Percentiles rank a stretch among this genome's conserved stretches.
Conservation (phyloP, 2,329 filamentous ascomycete species). For the Tolypocladium nubicola region DNA sequence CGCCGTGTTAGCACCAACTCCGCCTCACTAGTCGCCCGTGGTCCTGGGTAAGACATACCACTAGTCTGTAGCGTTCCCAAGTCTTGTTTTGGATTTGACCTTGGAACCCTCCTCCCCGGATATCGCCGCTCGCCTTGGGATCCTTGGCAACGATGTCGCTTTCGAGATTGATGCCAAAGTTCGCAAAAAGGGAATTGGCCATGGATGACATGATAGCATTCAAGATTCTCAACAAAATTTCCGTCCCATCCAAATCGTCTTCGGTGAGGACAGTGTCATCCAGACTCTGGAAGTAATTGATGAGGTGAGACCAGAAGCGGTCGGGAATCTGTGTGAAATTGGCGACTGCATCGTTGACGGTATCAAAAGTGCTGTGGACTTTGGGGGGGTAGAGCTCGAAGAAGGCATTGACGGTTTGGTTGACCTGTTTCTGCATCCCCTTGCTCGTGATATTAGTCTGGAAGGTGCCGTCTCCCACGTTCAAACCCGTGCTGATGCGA, state of each 20-base stretch:
- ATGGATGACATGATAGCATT: constrained; percentile 10
- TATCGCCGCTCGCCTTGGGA: constrained; percentile 1
- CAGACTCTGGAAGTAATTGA: constrained; percentile 3
- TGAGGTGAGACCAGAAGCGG: constrained; percentile 14
- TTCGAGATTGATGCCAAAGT: constrained; percentile 19
- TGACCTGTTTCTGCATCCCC: constrained; percentile 7
- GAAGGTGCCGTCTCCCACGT: too few species aligned
- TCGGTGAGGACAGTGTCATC: constrained; percentile 2
- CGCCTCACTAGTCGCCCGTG: not conserved
- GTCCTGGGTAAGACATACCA: constrained; percentile 11
- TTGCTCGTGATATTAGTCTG: constrained; percentile 12
- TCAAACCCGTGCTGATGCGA: too few species aligned
- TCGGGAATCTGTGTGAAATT: constrained; percentile 18
- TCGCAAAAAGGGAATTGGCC: constrained; percentile 17
- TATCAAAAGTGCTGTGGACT: constrained; percentile 7
- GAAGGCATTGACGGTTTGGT: constrained; percentile 9
- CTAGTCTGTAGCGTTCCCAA: constrained; percentile 15
- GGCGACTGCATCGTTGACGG: constrained; percentile 12
- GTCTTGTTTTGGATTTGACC: constrained; percentile 11
- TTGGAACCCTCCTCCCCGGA: constrained; percentile 9
- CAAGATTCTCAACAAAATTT: constrained; percentile 4
- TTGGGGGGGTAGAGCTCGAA: constrained; percentile 17
- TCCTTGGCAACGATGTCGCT: constrained; percentile 9
- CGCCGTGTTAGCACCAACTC: not conserved
- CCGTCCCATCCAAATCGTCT: not conserved